Evolutionary conservation across 2,329 filamentous ascomycete species (phyloP).

Genomic region (Setomelanomma holmii): DNA sequence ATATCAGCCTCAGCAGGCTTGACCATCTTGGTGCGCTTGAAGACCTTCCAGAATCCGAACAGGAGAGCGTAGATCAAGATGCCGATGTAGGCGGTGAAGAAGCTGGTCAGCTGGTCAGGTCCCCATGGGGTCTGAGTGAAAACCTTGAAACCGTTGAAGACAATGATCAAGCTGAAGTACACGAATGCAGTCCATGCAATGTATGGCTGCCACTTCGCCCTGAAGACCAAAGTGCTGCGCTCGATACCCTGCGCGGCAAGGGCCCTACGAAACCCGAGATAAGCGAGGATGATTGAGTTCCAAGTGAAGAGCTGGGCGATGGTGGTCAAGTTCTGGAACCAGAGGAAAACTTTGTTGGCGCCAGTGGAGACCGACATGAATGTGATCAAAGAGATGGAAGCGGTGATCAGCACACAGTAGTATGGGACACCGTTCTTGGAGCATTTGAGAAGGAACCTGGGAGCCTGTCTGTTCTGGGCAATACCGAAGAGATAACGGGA

Average conservation of each 20-base stretch:
- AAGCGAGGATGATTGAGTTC: conserved; percentile 63
- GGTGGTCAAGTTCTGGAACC: conserved; percentile 75
- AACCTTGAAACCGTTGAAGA: conserved; percentile 69
- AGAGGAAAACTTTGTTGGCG: conserved; percentile 63
- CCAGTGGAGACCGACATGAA: conserved; percentile 58
- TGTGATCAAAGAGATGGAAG: conserved; percentile 54
- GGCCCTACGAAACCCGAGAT: conserved; percentile 62
- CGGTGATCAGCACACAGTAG: conserved; percentile 47
- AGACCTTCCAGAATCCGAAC: conserved; percentile 70
- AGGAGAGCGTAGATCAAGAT: conserved; percentile 50
- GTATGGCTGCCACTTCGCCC: conserved; percentile 56
- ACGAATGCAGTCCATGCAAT: conserved; percentile 67
- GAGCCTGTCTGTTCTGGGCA: conserved; percentile 60
- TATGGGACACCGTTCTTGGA: conserved; percentile 54
- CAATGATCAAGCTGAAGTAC: conserved; percentile 61
- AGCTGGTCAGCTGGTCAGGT: conserved; percentile 48
- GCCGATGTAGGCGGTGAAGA: conserved; percentile 61
- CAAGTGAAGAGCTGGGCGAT: conserved; percentile 63
- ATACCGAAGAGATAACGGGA: conserved; percentile 60
- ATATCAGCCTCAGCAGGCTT: conserved; percentile 53
- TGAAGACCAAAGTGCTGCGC: conserved; percentile 60
- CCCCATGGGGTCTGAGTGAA: conserved; percentile 59
- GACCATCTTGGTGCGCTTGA: conserved; percentile 65
- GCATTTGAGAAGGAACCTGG: conserved; percentile 59
- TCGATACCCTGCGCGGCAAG: conserved; percentile 61